Conservation (phyloP, 2,329 filamentous ascomycete genomes). For the Rachicladosporium sp. region DNA sequence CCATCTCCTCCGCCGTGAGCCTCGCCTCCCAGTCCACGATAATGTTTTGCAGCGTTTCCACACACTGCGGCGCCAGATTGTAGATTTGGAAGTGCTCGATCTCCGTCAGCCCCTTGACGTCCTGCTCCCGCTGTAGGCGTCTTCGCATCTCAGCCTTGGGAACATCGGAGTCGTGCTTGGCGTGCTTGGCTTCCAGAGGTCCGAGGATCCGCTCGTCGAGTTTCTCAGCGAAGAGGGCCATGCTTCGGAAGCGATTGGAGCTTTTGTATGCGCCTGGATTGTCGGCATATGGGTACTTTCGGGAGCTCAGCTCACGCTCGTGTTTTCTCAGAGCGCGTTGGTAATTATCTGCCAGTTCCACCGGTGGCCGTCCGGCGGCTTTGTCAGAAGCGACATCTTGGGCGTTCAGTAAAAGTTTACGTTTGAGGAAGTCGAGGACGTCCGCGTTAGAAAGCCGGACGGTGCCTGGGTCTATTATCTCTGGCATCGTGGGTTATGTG, state of each 20-base stretch:
- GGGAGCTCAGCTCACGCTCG: slow-evolving; percentile 18
- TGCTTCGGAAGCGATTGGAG: slow-evolving; percentile 7
- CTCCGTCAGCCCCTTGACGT: slow-evolving; percentile 22
- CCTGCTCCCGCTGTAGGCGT: slow-evolving; percentile 18
- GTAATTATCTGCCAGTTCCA: slow-evolving; percentile 19
- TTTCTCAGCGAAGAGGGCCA: slow-evolving; percentile 10
- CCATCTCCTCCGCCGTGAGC: slow-evolving; percentile 21
- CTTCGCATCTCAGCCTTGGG: slow-evolving; percentile 13
- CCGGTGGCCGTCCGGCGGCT: slow-evolving; percentile 10
- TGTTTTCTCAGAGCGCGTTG: slow-evolving; percentile 18
- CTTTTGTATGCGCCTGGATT: slow-evolving; percentile 18
- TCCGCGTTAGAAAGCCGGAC: slow-evolving; percentile 24
- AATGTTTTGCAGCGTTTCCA: slow-evolving; percentile 24
- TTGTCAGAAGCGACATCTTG: slow-evolving; percentile 19
- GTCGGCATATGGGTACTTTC: slow-evolving; percentile 17
- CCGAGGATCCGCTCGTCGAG: slow-evolving; percentile 16
- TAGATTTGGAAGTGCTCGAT: slow-evolving; percentile 23
- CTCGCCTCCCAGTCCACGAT: slow-evolving; percentile 23
- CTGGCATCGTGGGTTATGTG: slow-evolving; percentile 11
- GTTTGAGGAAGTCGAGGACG: slow-evolving; percentile 21
- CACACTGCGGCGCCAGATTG: slow-evolving; percentile 21
- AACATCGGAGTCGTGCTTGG: neutral
- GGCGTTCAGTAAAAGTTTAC: slow-evolving; percentile 20
- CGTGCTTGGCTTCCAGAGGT: slow-evolving; percentile 17
- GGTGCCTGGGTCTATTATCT: slow-evolving; percentile 25